Conservation (phyloP, 202 grass and related monocot species). For the Miscanthus sacchariflorus region DNA sequence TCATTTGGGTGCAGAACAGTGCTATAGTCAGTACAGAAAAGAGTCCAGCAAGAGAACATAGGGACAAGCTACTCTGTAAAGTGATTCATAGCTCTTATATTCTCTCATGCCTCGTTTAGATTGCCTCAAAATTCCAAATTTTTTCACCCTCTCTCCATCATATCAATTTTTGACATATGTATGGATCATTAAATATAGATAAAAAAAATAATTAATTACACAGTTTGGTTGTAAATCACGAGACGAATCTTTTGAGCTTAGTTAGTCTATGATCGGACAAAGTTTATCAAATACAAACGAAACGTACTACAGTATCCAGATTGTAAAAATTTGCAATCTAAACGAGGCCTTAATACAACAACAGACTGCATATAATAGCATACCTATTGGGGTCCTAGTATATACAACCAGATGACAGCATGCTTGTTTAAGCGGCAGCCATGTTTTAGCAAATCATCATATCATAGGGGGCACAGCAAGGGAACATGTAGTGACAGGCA, state of each 20-base stretch:
- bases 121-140: no score
- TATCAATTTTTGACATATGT: no score
- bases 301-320: no score
- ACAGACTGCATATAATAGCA: background rate
- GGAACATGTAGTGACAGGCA: background rate
- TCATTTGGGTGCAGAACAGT: background rate
- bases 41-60: background rate
- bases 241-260: no score
- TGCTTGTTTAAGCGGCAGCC: background rate
- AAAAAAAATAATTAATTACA: no score
- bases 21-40: constrained; percentile 1
- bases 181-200: no score
- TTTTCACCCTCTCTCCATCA: no score
- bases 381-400: constrained; percentile 33
- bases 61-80: constrained; percentile 36
- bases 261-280: no score
- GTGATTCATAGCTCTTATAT: background rate
- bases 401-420: constrained; percentile 26
- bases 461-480: constrained; percentile 2
- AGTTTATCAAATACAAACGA: no score
- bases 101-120: no score
- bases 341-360: constrained; percentile 18
- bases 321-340: no score
- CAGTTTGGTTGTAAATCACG: no score
- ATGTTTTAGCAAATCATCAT: constrained; percentile 8